Base-by-base conservation (phyloP, 495 filamentous ascomycete genomes). In the Aspergillus kassunensis region DNA sequence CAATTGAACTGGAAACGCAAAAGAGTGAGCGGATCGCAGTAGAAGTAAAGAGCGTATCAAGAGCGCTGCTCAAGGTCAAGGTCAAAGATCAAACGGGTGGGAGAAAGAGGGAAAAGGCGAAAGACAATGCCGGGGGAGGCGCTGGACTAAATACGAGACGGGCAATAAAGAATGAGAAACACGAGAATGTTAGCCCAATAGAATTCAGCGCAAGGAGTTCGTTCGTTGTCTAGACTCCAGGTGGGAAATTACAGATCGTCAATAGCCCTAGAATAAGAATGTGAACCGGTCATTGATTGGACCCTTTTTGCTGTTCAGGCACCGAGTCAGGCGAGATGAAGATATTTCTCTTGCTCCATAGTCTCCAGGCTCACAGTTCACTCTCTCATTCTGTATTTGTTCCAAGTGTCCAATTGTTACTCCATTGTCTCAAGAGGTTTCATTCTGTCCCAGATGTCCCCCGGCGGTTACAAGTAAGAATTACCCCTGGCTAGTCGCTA, bases 61-160 rank as follows among this genome's bases (percentile, higher is more conserved):
- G 61, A 69, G 65, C 57, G 51, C 61, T 57, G 65, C 65, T 68
- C 61, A 45, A 35, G 51, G 44, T 25, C 43, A n/a, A n/a, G n/a
- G n/a, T n/a, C n/a, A n/a, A n/a, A n/a, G n/a, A n/a, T n/a, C n/a
- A 40, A 55, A 50, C 37, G 25, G 42, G 47, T 48, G 58, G 33
- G 58, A 62, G 61, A 25, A 53, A 58, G 48, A 31, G 35, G 19
- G 46, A 45, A 44, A 41, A 44, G 25, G 42, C 36, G 30, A 44
- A 39, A 39, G 35, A 40, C 30, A 42, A 10, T 34, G 15, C 51
- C 33, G 34, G 33, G 48, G 54, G 44, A 43, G 37, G 18, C 19
- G 49, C 12, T 30, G 34, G 34, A 34, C 45, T 58, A 54, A 54
- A 58, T 53, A 54, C 27, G 20, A 30, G 44, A 25, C 35, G 7